Conservation (phyloP, 805 yeast genomes). For the Nakazawaea ambrosiae region DNA sequence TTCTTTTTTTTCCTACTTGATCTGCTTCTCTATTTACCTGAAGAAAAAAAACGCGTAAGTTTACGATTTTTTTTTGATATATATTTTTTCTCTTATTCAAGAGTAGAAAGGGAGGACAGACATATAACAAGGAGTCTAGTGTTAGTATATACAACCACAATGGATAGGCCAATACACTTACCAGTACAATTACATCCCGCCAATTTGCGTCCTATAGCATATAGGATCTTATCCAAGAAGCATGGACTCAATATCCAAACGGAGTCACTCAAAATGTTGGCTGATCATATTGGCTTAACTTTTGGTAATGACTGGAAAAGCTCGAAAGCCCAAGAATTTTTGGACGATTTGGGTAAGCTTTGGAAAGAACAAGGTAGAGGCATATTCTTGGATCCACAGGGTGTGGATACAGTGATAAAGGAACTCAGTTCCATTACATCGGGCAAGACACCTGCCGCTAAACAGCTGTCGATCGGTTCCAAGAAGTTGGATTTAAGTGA, state of each 20-base stretch:
- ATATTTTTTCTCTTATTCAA: not conserved
- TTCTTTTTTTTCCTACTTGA: too few relatives aligned
- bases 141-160: too few relatives aligned
- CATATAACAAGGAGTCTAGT: too few relatives aligned
- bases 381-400: conserved; percentile 72
- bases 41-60: too few relatives aligned
- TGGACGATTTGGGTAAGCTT: conserved; percentile 70
- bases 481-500: conserved; percentile 10
- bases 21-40: too few relatives aligned
- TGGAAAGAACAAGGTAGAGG: conserved; percentile 94
- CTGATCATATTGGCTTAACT: conserved; percentile 65
- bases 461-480: not conserved
- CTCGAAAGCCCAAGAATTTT: conserved; percentile 47
- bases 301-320: conserved; percentile 89
- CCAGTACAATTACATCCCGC: conserved; percentile 53
- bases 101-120: not conserved
- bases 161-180: conserved; percentile 8
- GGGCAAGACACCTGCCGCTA: not conserved
- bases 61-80: not conserved
- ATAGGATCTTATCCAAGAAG: conserved; percentile 82
- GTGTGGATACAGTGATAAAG: conserved; percentile 53
- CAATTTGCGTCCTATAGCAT: conserved; percentile 85
- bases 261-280: conserved; percentile 66
- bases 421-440: conserved; percentile 30
- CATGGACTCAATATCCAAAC: conserved; percentile 88